Base-by-base conservation (phyloP, 352 stramenopile species). In the Pythium myriotylum region DNA sequence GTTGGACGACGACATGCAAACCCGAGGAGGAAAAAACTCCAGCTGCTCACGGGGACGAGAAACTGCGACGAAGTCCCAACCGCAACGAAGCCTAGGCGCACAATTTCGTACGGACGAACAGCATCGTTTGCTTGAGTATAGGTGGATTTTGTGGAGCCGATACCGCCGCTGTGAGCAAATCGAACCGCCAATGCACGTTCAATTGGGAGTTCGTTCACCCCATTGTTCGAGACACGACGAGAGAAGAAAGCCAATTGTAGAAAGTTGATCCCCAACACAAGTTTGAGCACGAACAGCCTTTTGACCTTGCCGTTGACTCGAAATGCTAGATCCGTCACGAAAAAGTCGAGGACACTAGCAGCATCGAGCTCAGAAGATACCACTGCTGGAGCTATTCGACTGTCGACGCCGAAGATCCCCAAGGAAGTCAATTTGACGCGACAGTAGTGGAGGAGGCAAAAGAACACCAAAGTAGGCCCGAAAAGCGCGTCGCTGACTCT, bases 401-500 rank as follows among this genome's bases (percentile, higher is more conserved):
- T 52, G 29, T 79, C 71, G 6, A 76, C 50, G 9, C 43, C 59
- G 1, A 68, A 35, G 27, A 52, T 42, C 0, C 46, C 51, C n/a
- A 53, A 64, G 4, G 43, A 19, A 6, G 62, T 67, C 14, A 77
- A 22, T 33, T 66, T 45, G 0, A 56, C 16, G 29, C 70, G 62
- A 27, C 61, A 67, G 39, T 57, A 65, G 22, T 77, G 70, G 20
- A 72, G 12, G 0, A 73, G 8, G 2, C 37, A 71, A 14, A 78
- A 59, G 17, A 61, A 43, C 0, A 68, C 27, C 7, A 78, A 47
- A 7, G 67, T 78, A 16, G 70, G 70, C 3, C 59, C 59, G 22
- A 78, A 78, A 3, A 77, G 22, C 8, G 32, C 27, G 40, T 77
- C 70, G 3, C 54, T 69, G 6, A 67, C 19, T 8, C 72, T 65